phyloP scores from a whole-genome alignment of 352 stramenopile genomes.

The Hyaloperonospora brassicae region DNA sequence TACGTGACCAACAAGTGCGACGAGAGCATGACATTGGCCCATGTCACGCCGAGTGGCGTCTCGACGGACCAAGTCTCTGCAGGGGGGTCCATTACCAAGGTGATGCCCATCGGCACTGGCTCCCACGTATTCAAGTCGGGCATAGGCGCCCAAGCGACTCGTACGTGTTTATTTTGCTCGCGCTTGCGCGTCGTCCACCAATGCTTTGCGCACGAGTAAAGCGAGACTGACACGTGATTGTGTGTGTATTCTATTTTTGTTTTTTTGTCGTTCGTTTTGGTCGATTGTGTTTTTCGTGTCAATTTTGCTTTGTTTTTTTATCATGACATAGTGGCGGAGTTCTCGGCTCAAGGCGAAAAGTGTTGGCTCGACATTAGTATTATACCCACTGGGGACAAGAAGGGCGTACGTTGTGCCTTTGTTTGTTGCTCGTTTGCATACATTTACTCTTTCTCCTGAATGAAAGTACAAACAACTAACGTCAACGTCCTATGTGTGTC shows the following conservation, averaged over 20 bases:
- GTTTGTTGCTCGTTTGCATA: slow-evolving; percentile 7
- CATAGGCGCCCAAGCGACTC: slow-evolving; percentile 39
- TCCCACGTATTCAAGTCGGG: slow-evolving; percentile 50
- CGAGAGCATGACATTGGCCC: slow-evolving; percentile 36
- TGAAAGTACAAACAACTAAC: neutral
- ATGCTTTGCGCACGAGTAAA: too few relatives aligned
- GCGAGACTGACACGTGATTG: neutral
- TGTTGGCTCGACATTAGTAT: slow-evolving; percentile 69
- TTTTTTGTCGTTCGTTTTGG: neutral
- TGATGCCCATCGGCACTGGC: slow-evolving; percentile 24
- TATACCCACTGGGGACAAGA: slow-evolving; percentile 58
- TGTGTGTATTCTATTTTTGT: neutral
- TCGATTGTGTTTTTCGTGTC: neutral
- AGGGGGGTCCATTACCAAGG: slow-evolving; percentile 27
- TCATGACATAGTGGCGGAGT: slow-evolving; percentile 45
- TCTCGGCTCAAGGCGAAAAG: slow-evolving; percentile 44
- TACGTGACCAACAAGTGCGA: slow-evolving; percentile 55
- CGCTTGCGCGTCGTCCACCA: neutral
- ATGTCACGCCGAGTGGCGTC: slow-evolving; percentile 25
- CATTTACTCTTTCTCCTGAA: slow-evolving; percentile 8
- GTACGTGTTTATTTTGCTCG: slow-evolving; percentile 28
- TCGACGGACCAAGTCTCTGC: slow-evolving; percentile 23
- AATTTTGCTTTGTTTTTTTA: neutral
- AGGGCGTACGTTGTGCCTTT: slow-evolving; percentile 35
- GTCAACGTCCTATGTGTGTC: too few relatives aligned